Evolutionary conservation across 2,329 filamentous ascomycete species (phyloP), one percentile per base, ranked within the genome.

Genomic region (Neofusicoccum umdonicola): DNA sequence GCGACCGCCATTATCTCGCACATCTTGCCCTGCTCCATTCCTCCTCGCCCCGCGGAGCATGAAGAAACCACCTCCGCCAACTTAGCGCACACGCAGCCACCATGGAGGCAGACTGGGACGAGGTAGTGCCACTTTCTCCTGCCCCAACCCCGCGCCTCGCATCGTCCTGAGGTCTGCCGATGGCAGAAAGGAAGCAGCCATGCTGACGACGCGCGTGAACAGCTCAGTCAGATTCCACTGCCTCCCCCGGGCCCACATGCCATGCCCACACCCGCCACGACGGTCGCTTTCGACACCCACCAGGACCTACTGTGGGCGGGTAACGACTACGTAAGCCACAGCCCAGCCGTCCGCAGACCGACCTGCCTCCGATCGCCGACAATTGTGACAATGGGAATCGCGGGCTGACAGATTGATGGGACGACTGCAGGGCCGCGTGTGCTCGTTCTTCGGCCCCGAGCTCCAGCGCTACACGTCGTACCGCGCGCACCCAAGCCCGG

Each of bases 241-340:
- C 91, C 92, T 77, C 88, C 91, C 72, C 88, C 90, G 72, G 89
- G 87, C 74, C 83, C 87, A 72, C 88, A 90, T 62, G 85, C 85
- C 69, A 81, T 90, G 72, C 85, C 88, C 48, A 90, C 90, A 22
- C 87, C 87, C 65, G 87, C 92, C 69, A 89, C 90, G 50, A 89
- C 92, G 2, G 86, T 97, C 77, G 90, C 90, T 54, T 99, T 99
- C 78, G 95, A 99, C 77, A 90, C 90, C 65, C 84, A 85, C 44
- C 90, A 97, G 76, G 95, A 99, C 77, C 84, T 99, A 41, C 80
- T 99, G 62, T 99, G 96, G 95, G 88, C 89, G 3, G 96, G 93
- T 52, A 96, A 95, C 77, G 91, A 95, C 80, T 92, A 89, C 83
- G 92, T 95, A 83, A 82, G 86, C 27, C 27, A 31, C 27, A 5